Base-by-base conservation (phyloP, 768 basidiomycete genomes). In the Suillus occidentalis region DNA sequence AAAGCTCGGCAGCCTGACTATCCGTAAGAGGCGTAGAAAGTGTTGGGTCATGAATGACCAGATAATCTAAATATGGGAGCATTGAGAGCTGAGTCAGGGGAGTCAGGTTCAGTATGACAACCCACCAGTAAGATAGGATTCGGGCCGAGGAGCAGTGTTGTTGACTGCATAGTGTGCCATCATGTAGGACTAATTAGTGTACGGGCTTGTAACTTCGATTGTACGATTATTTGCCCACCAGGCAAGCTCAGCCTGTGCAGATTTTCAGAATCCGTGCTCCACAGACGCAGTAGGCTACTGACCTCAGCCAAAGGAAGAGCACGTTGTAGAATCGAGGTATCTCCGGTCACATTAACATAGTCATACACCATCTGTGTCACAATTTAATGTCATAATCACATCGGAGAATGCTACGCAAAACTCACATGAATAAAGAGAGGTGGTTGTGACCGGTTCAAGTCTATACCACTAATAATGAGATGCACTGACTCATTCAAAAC, bases 371-470 rank as follows among this genome's bases (percentile, higher is more conserved):
- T 97, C 90, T 95, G 69, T 22, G 55, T 20, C 39, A 43, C 6
- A 18, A 20, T 39, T 59, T 22, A 57, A 62, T 42, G 25, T 12
- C 20, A 43, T n/a, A 28, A 20, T 31, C 22, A 50, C 18, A 57
- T 10, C 50, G 37, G 40, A 5, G 25, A 7, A 9, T 7, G 57
- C 49, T 6, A 1, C 53, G 18, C 47, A 40, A 14, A 5, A 72
- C 83, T 63, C 64, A 90, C 91, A 70, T 89, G 89, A 63, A 91
- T 87, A 78, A 97, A 97, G 37, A 97, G 72, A 5, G 95, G 95
- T 16, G 95, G 95, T 72, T 97, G 94, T n/a, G 94, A 96, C 64
- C 96, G 87, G 71, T 96, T 84, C 67, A 97, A 76, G 76, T 97
- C 90, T 91, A 52, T 25, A 47, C 9, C 1, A 59, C 49, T 28